Evolutionary conservation across 2,329 filamentous ascomycete genomes (phyloP), one percentile per base, ranked within the genome.

Genomic region (Ceratocystis cubensis): DNA sequence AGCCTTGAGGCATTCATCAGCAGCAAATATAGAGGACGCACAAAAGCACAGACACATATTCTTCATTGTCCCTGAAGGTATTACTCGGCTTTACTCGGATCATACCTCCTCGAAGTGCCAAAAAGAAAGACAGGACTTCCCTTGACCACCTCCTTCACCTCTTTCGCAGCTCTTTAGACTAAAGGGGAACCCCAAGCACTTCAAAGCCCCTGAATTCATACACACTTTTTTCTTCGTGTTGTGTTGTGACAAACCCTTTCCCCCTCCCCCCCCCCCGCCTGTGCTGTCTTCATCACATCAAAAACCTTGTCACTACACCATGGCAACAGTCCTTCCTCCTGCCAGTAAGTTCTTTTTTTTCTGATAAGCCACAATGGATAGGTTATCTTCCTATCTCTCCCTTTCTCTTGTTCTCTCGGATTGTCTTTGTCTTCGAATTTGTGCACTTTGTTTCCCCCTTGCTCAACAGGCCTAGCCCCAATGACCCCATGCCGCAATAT

Each of bases 321-420:
- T 69, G 65, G 67, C 66, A 45, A 65, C 70, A 37, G 62, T 20
- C 44, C 45, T 66, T 44, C 65, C 65, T 13, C 44, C 62, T 37
- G 53, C 59, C n/a, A 56, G 63, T 68, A 48, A 65, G 63, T 56
- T 41, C 10, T 41, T 41, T 3, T 37, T 41, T 41, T 41, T 41
- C 37, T 30, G 28, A 33, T 20, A 59, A 17, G 28, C 28, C 17
- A 22, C 8, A 22, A 15, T 20, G 20, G 15, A 30, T 5, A 20
- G n/a, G 13, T 7, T 15, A 3, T 25, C 6, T 33, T 33, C 30
- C 30, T 33, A 33, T 33, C 30, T 28, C 20, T 25, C 20, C 45
- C 13, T 46, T 8, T 56, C n/a, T 64, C 46, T 64, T 50, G 8
- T 28, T 57, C 37, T 50, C 30, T 56, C 17, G 63, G 50, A 5